Evolutionary conservation across 2,329 filamentous ascomycete species (phyloP).

Genomic region (Tolypocladium paradoxum): DNA sequence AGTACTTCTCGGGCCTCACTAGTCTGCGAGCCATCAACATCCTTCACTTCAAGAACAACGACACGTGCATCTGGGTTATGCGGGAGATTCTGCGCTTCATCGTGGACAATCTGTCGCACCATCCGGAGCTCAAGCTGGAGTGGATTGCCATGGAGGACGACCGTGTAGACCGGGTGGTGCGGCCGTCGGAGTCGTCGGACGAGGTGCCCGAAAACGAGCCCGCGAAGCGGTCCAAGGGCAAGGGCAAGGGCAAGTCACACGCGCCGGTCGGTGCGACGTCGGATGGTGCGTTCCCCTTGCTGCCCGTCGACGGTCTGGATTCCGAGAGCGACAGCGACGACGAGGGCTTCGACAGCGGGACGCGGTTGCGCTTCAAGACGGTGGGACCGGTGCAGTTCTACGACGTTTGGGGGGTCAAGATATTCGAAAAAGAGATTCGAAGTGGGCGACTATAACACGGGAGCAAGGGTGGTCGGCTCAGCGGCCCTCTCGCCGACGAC

Average conservation of each 20-base stretch:
- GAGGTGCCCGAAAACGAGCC: conserved; percentile 17
- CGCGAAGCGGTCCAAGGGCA: conserved; percentile 23
- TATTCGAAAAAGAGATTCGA: conserved; percentile 48
- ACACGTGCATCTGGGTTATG: conserved; percentile 45
- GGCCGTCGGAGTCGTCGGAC: conserved; percentile 20
- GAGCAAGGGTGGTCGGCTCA: not conserved
- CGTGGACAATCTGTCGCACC: conserved; percentile 45
- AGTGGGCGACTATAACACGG: conserved; percentile 15
- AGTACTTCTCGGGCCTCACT: conserved; percentile 34
- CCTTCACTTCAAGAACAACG: conserved; percentile 41
- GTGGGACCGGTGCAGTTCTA: conserved; percentile 26
- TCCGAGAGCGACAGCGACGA: conserved; percentile 25
- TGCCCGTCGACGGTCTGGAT: conserved; percentile 16
- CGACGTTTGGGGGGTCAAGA: conserved; percentile 36
- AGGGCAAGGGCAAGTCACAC: conserved; percentile 20
- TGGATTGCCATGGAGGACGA: conserved; percentile 46
- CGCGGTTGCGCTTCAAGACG: conserved; percentile 23
- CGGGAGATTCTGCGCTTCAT: conserved; percentile 48
- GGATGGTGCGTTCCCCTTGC: conserved; percentile 13
- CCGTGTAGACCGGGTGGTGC: conserved; percentile 36
- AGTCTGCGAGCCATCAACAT: conserved; percentile 46
- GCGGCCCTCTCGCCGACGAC: not conserved
- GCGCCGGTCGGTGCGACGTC: conserved; percentile 2
- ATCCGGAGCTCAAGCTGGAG: conserved; percentile 44
- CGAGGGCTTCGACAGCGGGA: conserved; percentile 17